A percentile compares a stretch with the other conserved stretches of the same genome.
Evolutionary conservation across 768 basidiomycete species (phyloP).

Genomic region (Fibroporia radiculosa): DNA sequence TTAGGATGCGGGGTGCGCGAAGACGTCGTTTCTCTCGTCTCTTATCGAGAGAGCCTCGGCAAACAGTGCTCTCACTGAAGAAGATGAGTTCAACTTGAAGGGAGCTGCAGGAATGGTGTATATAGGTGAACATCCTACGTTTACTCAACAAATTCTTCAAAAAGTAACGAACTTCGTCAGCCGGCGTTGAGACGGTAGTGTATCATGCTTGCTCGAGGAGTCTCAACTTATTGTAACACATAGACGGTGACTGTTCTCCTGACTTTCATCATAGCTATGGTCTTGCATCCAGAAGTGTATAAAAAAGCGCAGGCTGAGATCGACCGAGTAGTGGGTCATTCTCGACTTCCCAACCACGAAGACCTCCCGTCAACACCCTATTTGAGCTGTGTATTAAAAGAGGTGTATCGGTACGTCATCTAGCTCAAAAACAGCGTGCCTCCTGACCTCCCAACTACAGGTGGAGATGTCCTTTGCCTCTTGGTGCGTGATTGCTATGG

Average conservation of each 20-base stretch:
- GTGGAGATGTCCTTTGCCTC: conserved; percentile 13
- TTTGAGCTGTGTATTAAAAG: conserved; percentile 30
- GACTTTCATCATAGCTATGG: conserved; percentile 34
- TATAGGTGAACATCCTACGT: conserved; percentile 13
- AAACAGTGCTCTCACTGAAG: conserved; percentile 5
- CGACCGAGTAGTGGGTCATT: conserved; percentile 31
- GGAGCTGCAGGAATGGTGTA: conserved; percentile 16
- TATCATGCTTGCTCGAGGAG: conserved; percentile 6
- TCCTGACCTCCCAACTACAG: conserved; percentile 2
- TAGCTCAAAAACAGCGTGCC: too few relatives aligned
- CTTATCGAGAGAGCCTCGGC: conserved; percentile 12
- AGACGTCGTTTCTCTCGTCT: conserved; percentile 16
- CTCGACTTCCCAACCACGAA: conserved; percentile 30
- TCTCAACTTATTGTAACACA: background rate
- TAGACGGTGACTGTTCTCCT: background rate
- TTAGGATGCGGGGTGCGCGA: conserved; percentile 10
- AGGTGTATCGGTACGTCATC: conserved; percentile 21
- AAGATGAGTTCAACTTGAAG: conserved; percentile 16
- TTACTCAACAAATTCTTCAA: background rate
- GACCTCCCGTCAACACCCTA: conserved; percentile 35
- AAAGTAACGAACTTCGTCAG: conserved; percentile 6
- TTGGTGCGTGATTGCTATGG: conserved; percentile 4
- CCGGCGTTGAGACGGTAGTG: conserved; percentile 18
- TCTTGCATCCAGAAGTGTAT: conserved; percentile 30
- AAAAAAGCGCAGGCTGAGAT: conserved; percentile 35